Evolutionary conservation across 768 basidiomycete species (phyloP), one percentile per base, ranked within the genome.

Genomic region (Phylloporus sp.): DNA sequence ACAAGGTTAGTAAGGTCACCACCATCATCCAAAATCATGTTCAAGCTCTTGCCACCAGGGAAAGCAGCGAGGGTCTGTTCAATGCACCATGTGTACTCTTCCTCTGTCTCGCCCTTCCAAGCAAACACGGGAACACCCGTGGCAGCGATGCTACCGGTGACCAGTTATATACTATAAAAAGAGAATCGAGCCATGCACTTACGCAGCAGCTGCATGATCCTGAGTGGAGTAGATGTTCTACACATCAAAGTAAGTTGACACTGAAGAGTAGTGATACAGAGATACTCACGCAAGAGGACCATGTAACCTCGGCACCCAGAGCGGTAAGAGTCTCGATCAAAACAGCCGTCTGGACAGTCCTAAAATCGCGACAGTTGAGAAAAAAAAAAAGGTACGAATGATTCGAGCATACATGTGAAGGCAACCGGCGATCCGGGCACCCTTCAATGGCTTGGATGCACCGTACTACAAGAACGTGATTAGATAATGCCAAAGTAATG

Each of bases 161-260:
- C 31, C 13, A 7, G 46, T 60, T 34, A 57, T 20, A 38, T 42
- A 49, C 23, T 12, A 31, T 38, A 9, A 41, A 40, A 32, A 4
- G 22, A 44, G 1, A 13, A 23, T 29, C 35, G 4, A 39, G 52
- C 10, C 38, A 4, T 18, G 18, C 15, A 80, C 86, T 66, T 70
- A 91, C 88, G 91, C 97, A 59, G 97, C 89, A 47, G 97, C 97
- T 48, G 97, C 97, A 74, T 99, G 97, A 71, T 99, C 97, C 75
- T 99, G 97, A 46, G 97, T 99, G 45, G 97, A 98, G 78, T 95
- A 99, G 71, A 99, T 99, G 78, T 99, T 97, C 91, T 93, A 55
- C 31, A 64, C 27, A n/a, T n/a, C 32, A 39, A 39, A 49, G 8
- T n/a, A n/a, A n/a, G 18, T 53, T 23, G 60, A 34, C 10, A 11